phyloP scores from a whole-genome alignment of 2,329 filamentous ascomycete genomes.

The Ceratocystis alfenasii region DNA sequence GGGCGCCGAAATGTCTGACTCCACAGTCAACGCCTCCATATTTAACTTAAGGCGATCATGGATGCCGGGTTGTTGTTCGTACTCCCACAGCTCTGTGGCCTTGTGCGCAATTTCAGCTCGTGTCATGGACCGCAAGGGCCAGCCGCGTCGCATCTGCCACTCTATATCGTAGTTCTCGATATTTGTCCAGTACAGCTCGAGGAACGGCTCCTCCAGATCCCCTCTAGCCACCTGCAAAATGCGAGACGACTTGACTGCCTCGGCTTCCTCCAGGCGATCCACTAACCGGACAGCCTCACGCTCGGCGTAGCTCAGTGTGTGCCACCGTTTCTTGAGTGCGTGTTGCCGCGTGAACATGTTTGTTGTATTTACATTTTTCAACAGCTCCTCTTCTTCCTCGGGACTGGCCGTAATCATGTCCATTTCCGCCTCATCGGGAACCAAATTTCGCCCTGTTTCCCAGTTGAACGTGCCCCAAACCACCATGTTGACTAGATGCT shows the following conservation, averaged over 20 bases:
- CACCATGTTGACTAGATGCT: slow-evolving; percentile 45
- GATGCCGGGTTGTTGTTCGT: slow-evolving; percentile 17
- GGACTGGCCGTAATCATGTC: slow-evolving; percentile 32
- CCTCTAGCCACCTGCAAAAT: neutral
- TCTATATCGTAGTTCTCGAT: slow-evolving; percentile 20
- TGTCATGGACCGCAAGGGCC: slow-evolving; percentile 11
- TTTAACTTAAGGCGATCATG: slow-evolving; percentile 7
- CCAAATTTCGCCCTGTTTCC: slow-evolving; percentile 38
- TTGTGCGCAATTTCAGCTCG: slow-evolving; percentile 14
- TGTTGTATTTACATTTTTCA: slow-evolving; percentile 29
- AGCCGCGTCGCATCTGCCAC: slow-evolving; percentile 22
- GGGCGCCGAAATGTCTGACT: slow-evolving; percentile 11
- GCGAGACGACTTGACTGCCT: slow-evolving; percentile 25
- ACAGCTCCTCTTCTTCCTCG: slow-evolving; percentile 33
- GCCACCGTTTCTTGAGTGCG: slow-evolving; percentile 36
- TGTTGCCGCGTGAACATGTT: slow-evolving; percentile 37
- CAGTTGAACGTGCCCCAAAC: slow-evolving; percentile 51
- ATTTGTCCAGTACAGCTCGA: slow-evolving; percentile 17
- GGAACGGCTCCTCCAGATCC: neutral
- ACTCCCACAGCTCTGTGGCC: slow-evolving; percentile 15
- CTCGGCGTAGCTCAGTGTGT: slow-evolving; percentile 30
- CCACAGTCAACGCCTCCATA: neutral
- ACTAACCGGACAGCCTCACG: slow-evolving; percentile 30
- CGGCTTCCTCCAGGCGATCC: slow-evolving; percentile 26
- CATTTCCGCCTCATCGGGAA: slow-evolving; percentile 39